Evolutionary conservation across 176 grass and related monocot species (phyloP).

Genomic region (Aechmea fasciata): DNA sequence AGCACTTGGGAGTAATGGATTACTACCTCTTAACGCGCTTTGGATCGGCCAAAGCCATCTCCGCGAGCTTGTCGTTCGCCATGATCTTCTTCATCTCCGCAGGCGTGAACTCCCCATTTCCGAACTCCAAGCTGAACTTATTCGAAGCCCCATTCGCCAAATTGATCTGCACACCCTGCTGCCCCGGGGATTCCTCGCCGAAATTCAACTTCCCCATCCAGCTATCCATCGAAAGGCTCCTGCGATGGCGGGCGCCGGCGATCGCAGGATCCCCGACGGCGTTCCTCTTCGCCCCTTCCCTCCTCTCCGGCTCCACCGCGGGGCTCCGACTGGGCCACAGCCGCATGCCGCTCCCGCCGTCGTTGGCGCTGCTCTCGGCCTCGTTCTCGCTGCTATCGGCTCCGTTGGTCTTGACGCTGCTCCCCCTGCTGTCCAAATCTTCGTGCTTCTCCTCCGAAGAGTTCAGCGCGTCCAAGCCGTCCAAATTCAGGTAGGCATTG

Average conservation of each 20-base stretch:
- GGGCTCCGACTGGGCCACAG: slow-evolving; percentile 21
- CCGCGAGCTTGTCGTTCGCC: slow-evolving; percentile 83
- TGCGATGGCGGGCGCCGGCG: slow-evolving; percentile 24
- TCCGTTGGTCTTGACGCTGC: slow-evolving; percentile 69
- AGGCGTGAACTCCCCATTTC: slow-evolving; percentile 72
- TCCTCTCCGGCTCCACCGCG: slow-evolving; percentile 19
- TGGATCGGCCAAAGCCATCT: slow-evolving; percentile 93
- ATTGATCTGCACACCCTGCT: slow-evolving; percentile 3
- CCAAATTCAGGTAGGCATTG: slow-evolving; percentile 83
- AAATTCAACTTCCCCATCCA: slow-evolving; percentile 74
- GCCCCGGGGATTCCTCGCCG: slow-evolving; percentile 9
- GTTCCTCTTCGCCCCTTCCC: slow-evolving; percentile 40
- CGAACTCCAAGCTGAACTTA: slow-evolving; percentile 84
- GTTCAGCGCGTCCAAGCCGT: slow-evolving; percentile 66
- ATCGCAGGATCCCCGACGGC: slow-evolving; percentile 20
- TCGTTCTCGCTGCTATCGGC: slow-evolving; percentile 97
- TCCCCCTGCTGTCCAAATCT: slow-evolving; percentile 67
- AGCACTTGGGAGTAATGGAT: not conserved
- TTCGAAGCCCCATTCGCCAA: slow-evolving; percentile 18
- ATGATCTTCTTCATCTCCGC: slow-evolving; percentile 96
- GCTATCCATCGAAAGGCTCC: slow-evolving; percentile 89
- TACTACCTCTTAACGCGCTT: slow-evolving; percentile 83
- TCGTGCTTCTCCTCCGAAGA: slow-evolving; percentile 69
- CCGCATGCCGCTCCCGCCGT: slow-evolving; percentile 26
- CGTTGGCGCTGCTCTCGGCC: slow-evolving; percentile 54